These are phyloP conservation scores for Cystobasidiaceae sp. DNA, from an alignment of 1,284 basidiomycete species.

Conservation along the genomic window DNA sequence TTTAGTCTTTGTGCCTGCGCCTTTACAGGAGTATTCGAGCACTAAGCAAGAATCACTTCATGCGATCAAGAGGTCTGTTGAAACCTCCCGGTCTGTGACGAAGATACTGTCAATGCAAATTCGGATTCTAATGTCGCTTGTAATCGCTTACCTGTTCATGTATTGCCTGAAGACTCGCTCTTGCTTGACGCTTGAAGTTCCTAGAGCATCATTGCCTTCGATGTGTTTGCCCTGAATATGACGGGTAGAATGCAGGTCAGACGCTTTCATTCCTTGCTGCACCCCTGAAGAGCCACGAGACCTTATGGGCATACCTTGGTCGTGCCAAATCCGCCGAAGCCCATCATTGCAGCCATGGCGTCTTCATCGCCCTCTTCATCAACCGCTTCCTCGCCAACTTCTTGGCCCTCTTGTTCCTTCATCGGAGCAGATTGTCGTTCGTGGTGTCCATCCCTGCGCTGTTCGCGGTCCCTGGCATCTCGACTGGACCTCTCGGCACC, in stretches of 20 bases:
- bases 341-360: slow-evolving; percentile 87
- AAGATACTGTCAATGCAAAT: neutral
- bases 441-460: neutral
- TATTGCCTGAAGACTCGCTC: slow-evolving; percentile 32
- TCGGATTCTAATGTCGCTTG: neutral
- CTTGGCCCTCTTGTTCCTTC: neutral
- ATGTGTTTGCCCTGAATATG: slow-evolving; percentile 30
- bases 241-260: neutral
- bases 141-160: slow-evolving; percentile 30
- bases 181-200: slow-evolving; percentile 19
- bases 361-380: slow-evolving; percentile 60
- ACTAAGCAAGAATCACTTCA: slow-evolving; percentile 20
- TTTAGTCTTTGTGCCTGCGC: too few species aligned
- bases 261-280: neutral
- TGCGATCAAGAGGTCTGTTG: slow-evolving; percentile 24
- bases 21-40: too few species aligned
- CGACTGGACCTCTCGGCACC: neutral
- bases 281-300: neutral
- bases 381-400: slow-evolving; percentile 49
- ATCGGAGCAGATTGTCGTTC: neutral
- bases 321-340: slow-evolving; percentile 75
- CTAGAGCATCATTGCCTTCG: slow-evolving; percentile 31
- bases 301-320: slow-evolving; percentile 65
- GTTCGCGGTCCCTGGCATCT: neutral
- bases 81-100: slow-evolving; percentile 23